Evolutionary conservation across 2,329 filamentous ascomycete genomes (phyloP).

Genomic region (Paracorniculantispora psalliotae): DNA sequence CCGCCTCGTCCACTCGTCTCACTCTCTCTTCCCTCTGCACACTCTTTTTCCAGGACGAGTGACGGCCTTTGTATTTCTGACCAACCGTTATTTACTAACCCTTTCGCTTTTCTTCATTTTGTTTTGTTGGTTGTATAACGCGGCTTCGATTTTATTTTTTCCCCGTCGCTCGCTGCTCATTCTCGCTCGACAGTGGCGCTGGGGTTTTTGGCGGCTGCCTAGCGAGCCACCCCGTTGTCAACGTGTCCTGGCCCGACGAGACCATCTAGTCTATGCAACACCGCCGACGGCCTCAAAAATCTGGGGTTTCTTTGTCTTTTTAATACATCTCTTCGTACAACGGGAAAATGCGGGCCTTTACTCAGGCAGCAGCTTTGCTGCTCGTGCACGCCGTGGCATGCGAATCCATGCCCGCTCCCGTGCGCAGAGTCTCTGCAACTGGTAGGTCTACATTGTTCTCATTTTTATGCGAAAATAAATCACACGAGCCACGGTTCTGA

Average conservation of each 20-base stretch:
- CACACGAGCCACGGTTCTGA: too few species aligned
- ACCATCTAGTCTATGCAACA: background rate
- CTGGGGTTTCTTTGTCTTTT: background rate
- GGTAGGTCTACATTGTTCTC: background rate
- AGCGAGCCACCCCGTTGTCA: background rate
- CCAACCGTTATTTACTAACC: background rate
- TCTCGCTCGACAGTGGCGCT: background rate
- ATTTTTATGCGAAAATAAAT: too few species aligned
- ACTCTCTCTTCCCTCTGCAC: background rate
- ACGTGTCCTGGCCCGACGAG: background rate
- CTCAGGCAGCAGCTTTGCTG: constrained; percentile 24
- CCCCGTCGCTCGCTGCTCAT: background rate
- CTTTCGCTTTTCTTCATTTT: background rate
- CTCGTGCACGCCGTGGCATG: constrained; percentile 16
- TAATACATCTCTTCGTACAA: background rate
- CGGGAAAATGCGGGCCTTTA: constrained; percentile 24
- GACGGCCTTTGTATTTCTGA: background rate
- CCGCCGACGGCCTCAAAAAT: background rate
- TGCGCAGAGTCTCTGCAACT: background rate
- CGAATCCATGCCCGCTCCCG: background rate
- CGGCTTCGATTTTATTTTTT: too few species aligned
- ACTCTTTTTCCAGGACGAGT: background rate
- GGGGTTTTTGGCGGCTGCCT: background rate
- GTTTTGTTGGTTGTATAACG: background rate
- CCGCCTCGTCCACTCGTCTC: background rate